phyloP scores from a whole-genome alignment of 2,329 filamentous ascomycete species.

The Dryadomyces sulphureus region DNA sequence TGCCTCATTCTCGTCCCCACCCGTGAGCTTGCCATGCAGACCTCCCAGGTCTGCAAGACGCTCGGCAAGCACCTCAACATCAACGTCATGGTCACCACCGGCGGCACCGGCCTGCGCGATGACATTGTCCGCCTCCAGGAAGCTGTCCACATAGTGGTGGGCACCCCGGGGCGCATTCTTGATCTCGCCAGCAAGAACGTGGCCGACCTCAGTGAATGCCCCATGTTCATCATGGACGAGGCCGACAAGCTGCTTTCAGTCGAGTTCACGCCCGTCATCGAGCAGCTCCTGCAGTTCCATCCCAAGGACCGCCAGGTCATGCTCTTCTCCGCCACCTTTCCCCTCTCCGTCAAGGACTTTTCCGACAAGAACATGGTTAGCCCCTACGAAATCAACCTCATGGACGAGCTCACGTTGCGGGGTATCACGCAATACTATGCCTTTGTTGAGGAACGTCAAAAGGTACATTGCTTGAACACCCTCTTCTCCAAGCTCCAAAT shows the following conservation, averaged over 20 bases:
- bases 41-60: constrained; percentile 97
- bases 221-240: constrained; percentile 99
- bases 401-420: constrained; percentile 95
- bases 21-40: constrained; percentile 92
- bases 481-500: constrained; percentile 98
- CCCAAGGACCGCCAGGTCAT: constrained; percentile 97
- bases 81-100: constrained; percentile 99
- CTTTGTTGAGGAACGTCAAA: constrained; percentile 98
- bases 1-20: constrained; percentile 93
- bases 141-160: constrained; percentile 91
- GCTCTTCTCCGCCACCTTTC: constrained; percentile 98
- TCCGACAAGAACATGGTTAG: constrained; percentile 95
- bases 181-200: constrained; percentile 94
- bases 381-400: constrained; percentile 97
- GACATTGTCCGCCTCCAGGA: constrained; percentile 93
- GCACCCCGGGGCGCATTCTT: constrained; percentile 89
- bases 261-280: constrained; percentile 95
- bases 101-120: constrained; percentile 86
- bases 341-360: constrained; percentile 91
- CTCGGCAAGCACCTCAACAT: constrained; percentile 92
- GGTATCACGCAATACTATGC: constrained; percentile 99
- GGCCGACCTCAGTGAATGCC: constrained; percentile 87
- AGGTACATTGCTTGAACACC: constrained; percentile 97
- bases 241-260: constrained; percentile 93
- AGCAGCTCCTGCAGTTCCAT: constrained; percentile 88